Evolutionary conservation across 345 rosid genomes (phyloP), one percentile per base, ranked within the genome.

Genomic region (Gossypium anomalum): DNA sequence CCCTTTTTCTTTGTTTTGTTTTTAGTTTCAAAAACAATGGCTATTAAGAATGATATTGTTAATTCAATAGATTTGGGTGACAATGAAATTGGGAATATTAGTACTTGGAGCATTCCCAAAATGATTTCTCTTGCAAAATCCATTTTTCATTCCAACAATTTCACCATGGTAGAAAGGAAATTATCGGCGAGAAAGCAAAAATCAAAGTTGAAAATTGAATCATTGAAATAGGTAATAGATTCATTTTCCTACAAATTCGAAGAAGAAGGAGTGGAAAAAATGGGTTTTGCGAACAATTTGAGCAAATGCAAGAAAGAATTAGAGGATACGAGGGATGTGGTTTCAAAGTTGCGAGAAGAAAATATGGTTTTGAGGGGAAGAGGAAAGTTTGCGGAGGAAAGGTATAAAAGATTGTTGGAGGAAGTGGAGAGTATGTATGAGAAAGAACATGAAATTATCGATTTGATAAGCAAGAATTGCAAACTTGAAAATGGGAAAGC

Each of bases 111-210:
- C 9, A 3, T 56, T 19, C 9, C 78, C 27, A 23, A 63, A 41
- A 60, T 75, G 9, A 45, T 79, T 17, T 45, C 12, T 13, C 58
- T 4, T 2, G 60, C 75, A 1, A 55, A 57, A 22, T 17, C 15
- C 34, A 10, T 57, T 41, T 78, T 75, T 23, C 67, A 27, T 3
- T 43, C 73, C 13, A 53, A 52, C 3, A 63, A 67, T 11, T 82
- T 70, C 13, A 53, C 63, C 22, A 29, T 41, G 56, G 77, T 77
- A n/a, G 77, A 64, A 61, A 29, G 22, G 0, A n/a, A 64, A 45
- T 22, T 82, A 60, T 22, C 9, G 7, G 71, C 49, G 1, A 76
- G 67, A 29, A 73, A 81, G 64, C 34, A 15, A 5, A 34, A 34
- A 34, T 34, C 7, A 5, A 34, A 34, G 7, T 5, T 34, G 7